phyloP scores from a whole-genome alignment of 2,329 filamentous ascomycete genomes.

The Calonectria pseudoreteaudii region DNA sequence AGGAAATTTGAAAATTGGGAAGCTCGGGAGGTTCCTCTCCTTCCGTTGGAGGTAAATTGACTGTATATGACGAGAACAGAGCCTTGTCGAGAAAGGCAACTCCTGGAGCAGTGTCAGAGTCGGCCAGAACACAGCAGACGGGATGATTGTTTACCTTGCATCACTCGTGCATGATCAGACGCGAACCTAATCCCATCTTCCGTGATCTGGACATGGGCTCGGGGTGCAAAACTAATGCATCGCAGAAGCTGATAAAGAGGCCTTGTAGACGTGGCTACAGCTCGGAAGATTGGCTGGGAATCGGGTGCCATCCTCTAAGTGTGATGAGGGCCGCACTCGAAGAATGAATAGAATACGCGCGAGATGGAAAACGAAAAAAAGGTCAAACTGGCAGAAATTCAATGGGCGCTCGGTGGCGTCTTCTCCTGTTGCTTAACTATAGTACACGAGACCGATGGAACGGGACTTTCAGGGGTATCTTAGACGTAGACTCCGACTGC shows the following conservation, averaged over 20 bases:
- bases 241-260: slow-evolving; percentile 75
- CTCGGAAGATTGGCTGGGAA: slow-evolving; percentile 72
- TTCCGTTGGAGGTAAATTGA: slow-evolving; percentile 61
- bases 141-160: slow-evolving; percentile 76
- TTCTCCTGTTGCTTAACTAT: slow-evolving; percentile 52
- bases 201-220: slow-evolving; percentile 78
- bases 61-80: slow-evolving; percentile 88
- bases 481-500: slow-evolving; percentile 98
- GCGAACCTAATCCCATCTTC: slow-evolving; percentile 88
- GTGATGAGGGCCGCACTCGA: slow-evolving; percentile 9
- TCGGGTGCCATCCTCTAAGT: slow-evolving; percentile 46
- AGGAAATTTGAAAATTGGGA: slow-evolving; percentile 86
- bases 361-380: slow-evolving; percentile 26
- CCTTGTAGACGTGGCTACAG: slow-evolving; percentile 81
- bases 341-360: slow-evolving; percentile 15
- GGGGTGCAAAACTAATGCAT: slow-evolving; percentile 71
- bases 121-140: not conserved
- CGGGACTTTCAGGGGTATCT: slow-evolving; percentile 58
- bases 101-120: slow-evolving; percentile 40
- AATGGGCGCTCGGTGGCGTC: slow-evolving; percentile 43
- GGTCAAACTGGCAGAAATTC: slow-evolving; percentile 39
- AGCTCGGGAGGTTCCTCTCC: slow-evolving; percentile 57
- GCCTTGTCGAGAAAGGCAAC: slow-evolving; percentile 85
- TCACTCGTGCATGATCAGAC: slow-evolving; percentile 87
- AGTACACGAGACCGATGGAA: slow-evolving; percentile 49